A percentile compares a stretch with the other conserved stretches of the same genome.
Evolutionary conservation across 768 basidiomycete genomes (phyloP).

Genomic region (Trametes coccinea): DNA sequence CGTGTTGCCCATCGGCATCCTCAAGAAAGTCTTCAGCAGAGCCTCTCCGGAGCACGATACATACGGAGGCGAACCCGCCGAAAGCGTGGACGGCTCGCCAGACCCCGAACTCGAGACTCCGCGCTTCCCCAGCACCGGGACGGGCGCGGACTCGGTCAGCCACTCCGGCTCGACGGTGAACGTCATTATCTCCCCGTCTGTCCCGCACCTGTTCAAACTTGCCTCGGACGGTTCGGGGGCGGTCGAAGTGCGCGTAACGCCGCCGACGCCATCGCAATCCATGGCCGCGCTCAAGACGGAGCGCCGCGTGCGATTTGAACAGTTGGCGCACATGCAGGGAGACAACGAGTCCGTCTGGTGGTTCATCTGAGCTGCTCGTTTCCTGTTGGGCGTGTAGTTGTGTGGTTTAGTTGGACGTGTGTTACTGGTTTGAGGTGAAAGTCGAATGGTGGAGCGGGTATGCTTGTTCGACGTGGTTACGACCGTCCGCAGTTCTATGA

Average conservation of each 20-base stretch:
- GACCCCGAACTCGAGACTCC: constrained; percentile 2
- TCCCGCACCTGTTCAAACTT: constrained; percentile 19
- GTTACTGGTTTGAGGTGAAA: background rate
- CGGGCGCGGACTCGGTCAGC: background rate
- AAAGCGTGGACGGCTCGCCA: constrained; percentile 1
- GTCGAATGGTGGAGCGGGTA: background rate
- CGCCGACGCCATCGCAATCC: constrained; percentile 20
- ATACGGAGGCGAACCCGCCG: background rate
- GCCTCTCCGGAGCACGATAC: background rate
- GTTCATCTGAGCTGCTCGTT: constrained; percentile 7
- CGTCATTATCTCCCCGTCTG: constrained; percentile 20
- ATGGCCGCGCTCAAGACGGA: constrained; percentile 1
- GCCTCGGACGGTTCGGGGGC: constrained; percentile 11
- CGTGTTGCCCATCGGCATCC: constrained; percentile 1
- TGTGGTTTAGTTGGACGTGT: background rate
- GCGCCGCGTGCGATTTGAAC: constrained; percentile 12
- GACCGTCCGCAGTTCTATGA: background rate
- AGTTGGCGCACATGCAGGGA: constrained; percentile 7
- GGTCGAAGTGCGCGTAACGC: constrained; percentile 24
- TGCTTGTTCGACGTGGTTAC: constrained; percentile 4
- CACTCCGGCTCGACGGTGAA: constrained; percentile 11
- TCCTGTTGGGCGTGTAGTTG: background rate
- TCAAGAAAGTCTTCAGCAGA: background rate
- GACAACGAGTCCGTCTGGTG: constrained; percentile 18
- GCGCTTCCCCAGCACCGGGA: background rate